Evolutionary conservation across 495 filamentous ascomycete genomes (phyloP).

Genomic region (Lindgomyces ingoldianus): DNA sequence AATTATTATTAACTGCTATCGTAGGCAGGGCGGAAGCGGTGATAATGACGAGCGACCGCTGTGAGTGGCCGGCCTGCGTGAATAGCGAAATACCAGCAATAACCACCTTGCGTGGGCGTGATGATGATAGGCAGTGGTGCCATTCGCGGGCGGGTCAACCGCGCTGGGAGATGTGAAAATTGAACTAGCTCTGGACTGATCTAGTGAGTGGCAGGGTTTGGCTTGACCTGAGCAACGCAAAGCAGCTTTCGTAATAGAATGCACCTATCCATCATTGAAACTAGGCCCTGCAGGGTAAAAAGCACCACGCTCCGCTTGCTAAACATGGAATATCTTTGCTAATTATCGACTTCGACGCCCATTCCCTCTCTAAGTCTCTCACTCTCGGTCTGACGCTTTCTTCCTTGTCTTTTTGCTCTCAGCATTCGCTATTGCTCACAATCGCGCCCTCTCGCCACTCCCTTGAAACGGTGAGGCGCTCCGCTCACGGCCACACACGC

Average conservation of each 20-base stretch:
- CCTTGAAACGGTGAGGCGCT: constrained; percentile 9
- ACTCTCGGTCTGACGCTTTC: background rate
- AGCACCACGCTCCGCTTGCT: constrained; percentile 8
- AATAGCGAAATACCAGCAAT: too few species aligned
- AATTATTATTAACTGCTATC: constrained; percentile 15
- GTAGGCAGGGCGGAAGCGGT: background rate
- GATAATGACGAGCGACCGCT: background rate
- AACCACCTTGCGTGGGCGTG: background rate
- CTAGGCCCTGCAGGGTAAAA: constrained; percentile 28
- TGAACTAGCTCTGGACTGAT: too few species aligned
- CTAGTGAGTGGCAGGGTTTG: too few species aligned
- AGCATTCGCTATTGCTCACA: background rate
- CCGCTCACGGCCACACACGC: too few species aligned
- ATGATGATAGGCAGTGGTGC: background rate
- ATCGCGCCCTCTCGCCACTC: background rate
- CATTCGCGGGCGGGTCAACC: too few species aligned
- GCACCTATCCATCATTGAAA: constrained; percentile 19
- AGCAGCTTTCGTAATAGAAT: constrained; percentile 29
- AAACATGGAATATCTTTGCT: constrained; percentile 30
- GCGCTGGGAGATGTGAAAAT: too few species aligned
- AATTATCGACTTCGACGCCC: constrained; percentile 16
- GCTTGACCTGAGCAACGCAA: too few species aligned
- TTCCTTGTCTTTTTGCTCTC: background rate
- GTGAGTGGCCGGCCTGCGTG: background rate
- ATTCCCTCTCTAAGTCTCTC: background rate